phyloP scores from a whole-genome alignment of 345 rosid species.

The Aquilaria malaccensis region DNA sequence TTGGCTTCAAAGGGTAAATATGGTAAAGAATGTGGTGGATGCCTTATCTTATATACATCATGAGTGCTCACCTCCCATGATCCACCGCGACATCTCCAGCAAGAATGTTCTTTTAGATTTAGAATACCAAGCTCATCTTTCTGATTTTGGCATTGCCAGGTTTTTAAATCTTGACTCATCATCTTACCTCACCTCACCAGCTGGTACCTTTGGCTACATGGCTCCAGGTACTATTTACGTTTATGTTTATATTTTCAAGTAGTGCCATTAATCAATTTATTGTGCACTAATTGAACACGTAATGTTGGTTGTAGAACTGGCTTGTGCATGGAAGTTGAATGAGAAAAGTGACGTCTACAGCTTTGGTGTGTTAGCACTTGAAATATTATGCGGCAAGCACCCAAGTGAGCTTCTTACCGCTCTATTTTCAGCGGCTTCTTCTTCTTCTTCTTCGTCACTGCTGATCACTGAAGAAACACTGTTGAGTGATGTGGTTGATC shows the following conservation, averaged over 20 bases:
- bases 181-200: conserved; percentile 3
- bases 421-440: neutral
- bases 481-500: conserved; percentile 4
- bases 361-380: conserved; percentile 14
- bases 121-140: conserved; percentile 6
- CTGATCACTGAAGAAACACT: neutral
- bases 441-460: neutral
- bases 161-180: conserved; percentile 4
- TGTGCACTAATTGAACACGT: neutral
- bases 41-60: conserved; percentile 15
- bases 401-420: conserved; percentile 14
- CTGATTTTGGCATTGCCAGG: conserved; percentile 15
- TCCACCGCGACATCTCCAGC: conserved; percentile 11
- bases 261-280: neutral
- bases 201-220: conserved; percentile 12
- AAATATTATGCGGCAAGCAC: conserved; percentile 15
- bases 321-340: neutral
- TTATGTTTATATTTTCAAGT: too few relatives aligned
- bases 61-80: conserved; percentile 8
- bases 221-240: conserved; percentile 12
- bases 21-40: conserved; percentile 6
- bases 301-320: conserved; percentile 5
- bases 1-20: conserved; percentile 6
- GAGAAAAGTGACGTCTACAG: conserved; percentile 17
- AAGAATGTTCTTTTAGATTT: conserved; percentile 12